Conservation (phyloP, 2,329 filamentous ascomycete species). For the Botrytis fragariae region DNA sequence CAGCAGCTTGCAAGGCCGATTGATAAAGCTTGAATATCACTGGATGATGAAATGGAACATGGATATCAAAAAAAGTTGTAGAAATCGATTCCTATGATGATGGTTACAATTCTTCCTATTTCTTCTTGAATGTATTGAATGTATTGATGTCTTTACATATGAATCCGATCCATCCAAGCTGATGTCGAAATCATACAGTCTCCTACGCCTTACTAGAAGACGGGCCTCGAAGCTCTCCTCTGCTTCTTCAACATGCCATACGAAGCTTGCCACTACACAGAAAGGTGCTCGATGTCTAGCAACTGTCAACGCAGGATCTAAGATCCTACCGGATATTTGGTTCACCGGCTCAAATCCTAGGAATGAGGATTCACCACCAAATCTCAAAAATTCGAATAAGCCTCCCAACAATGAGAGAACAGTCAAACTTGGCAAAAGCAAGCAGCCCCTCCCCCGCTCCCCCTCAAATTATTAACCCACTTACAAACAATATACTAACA, state of each 20-base stretch:
- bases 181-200: slow-evolving; percentile 35
- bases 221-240: slow-evolving; percentile 21
- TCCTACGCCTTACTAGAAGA: slow-evolving; percentile 27
- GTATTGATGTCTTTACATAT: slow-evolving; percentile 29
- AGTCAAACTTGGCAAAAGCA: slow-evolving; percentile 48
- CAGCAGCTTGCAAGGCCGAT: slow-evolving; percentile 7
- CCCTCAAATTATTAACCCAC: neutral
- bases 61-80: slow-evolving; percentile 2
- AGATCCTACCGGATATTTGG: slow-evolving; percentile 42
- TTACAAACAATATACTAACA: slow-evolving; percentile 20
- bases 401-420: slow-evolving; percentile 54
- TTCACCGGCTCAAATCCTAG: slow-evolving; percentile 43
- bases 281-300: slow-evolving; percentile 28
- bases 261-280: slow-evolving; percentile 5
- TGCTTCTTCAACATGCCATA: slow-evolving; percentile 13
- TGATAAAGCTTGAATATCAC: slow-evolving; percentile 18
- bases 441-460: slow-evolving; percentile 16
- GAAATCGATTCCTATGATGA: neutral
- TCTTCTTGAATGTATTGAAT: neutral
- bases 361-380: slow-evolving; percentile 20
- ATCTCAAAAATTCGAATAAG: neutral
- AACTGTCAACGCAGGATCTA: slow-evolving; percentile 31
- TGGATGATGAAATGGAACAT: neutral
- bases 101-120: neutral
- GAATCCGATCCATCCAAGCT: slow-evolving; percentile 27